Evolutionary conservation across 2,329 filamentous ascomycete genomes (phyloP).

Genomic region (Gnomoniopsis sp.): DNA sequence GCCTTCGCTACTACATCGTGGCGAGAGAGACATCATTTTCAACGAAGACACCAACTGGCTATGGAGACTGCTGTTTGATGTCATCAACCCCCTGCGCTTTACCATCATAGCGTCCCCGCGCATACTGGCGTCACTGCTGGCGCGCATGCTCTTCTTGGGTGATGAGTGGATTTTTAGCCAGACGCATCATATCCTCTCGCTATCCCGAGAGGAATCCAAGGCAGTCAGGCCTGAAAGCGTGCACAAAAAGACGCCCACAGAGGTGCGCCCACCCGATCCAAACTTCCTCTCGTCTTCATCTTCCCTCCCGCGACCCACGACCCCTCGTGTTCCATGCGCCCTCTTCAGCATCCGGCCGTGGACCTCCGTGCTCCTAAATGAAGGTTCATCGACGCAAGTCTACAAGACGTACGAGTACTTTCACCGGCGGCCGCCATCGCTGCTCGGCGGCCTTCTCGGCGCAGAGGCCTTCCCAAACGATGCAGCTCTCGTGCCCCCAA

Average conservation of each 20-base stretch:
- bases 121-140: constrained; percentile 58
- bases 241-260: not conserved
- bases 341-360: constrained; percentile 62
- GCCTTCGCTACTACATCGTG: not conserved
- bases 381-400: constrained; percentile 69
- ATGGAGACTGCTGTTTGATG: constrained; percentile 54
- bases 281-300: not conserved
- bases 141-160: constrained; percentile 51
- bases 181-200: constrained; percentile 57
- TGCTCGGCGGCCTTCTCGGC: constrained; percentile 52
- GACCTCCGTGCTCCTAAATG: constrained; percentile 65
- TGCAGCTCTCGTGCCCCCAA: constrained; percentile 33
- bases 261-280: not conserved
- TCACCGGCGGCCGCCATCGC: constrained; percentile 58
- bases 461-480: constrained; percentile 35
- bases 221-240: not conserved
- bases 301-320: constrained; percentile 3
- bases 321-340: constrained; percentile 26
- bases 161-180: constrained; percentile 64
- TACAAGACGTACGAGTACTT: constrained; percentile 73
- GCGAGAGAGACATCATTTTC: constrained; percentile 22
- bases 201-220: constrained; percentile 31
- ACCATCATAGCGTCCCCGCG: constrained; percentile 60
- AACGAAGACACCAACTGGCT: constrained; percentile 39
- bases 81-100: constrained; percentile 50